Percentiles rank a stretch among this genome's conserved stretches.
These are phyloP conservation scores for Stromatinia cepivora DNA, from an alignment of 2,329 filamentous ascomycete genomes.

Conservation along the genomic window DNA sequence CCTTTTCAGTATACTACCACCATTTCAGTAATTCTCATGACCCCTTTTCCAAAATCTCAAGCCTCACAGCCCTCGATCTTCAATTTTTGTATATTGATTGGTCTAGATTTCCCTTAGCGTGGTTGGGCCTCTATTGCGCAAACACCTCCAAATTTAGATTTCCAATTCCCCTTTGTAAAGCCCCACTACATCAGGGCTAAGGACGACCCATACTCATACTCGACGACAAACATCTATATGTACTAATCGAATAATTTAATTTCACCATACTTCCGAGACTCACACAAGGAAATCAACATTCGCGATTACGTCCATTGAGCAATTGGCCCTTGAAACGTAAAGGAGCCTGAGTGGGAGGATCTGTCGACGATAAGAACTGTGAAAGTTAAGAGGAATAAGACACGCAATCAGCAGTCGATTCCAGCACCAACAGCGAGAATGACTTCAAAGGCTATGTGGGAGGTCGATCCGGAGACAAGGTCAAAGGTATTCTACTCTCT, in stretches of 20 bases:
- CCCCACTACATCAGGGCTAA: conserved; percentile 8
- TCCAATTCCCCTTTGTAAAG: conserved; percentile 11
- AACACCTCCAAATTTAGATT: conserved; percentile 18
- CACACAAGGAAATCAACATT: neutral
- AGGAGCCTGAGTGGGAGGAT: neutral
- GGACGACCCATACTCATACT: conserved; percentile 1
- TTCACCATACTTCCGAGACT: neutral
- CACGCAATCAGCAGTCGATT: neutral
- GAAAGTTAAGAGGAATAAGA: neutral
- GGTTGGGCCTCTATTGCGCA: conserved; percentile 6
- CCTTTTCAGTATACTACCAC: neutral
- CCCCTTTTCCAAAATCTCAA: conserved; percentile 1
- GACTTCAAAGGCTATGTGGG: conserved; percentile 86
- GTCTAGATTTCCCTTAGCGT: conserved; percentile 18
- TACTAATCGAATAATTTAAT: neutral
- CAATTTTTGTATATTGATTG: conserved; percentile 12
- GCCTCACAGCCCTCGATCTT: neutral
- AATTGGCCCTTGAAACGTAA: neutral
- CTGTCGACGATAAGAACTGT: neutral
- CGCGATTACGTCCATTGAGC: neutral
- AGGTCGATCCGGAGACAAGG: conserved; percentile 95
- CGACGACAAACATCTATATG: neutral
- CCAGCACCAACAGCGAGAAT: conserved; percentile 37
- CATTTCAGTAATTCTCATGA: too few relatives aligned
- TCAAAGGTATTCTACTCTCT: conserved; percentile 67